Evolutionary conservation across 2,329 filamentous ascomycete species (phyloP).

Genomic region (Pseudopyricularia javanii): DNA sequence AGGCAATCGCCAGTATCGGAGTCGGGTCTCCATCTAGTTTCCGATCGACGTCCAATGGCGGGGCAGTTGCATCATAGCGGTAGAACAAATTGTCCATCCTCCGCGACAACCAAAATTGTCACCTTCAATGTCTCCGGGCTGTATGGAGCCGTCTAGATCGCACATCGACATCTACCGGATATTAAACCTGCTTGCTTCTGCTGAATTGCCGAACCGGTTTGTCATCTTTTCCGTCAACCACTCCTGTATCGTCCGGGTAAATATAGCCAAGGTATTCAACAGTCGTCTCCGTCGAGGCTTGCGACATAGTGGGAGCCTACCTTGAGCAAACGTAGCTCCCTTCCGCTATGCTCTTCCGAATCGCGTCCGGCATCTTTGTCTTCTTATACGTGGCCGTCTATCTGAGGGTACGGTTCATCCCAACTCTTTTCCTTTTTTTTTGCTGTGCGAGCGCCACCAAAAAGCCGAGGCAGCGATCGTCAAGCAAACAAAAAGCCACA

Average conservation of each 20-base stretch:
- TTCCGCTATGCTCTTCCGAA: background rate
- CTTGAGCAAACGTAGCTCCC: background rate
- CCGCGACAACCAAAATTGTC: no score
- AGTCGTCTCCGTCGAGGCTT: background rate
- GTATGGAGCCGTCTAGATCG: no score
- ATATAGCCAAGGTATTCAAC: background rate
- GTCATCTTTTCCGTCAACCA: background rate
- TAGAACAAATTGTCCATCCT: no score
- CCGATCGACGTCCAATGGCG: no score
- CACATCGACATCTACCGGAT: background rate
- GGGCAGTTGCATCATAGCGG: no score
- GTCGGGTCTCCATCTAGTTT: no score
- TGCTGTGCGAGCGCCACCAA: no score
- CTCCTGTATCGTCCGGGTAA: background rate
- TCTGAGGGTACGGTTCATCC: background rate
- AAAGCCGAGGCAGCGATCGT: background rate
- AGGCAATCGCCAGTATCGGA: no score
- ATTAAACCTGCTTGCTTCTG: background rate
- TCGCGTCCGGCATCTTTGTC: background rate
- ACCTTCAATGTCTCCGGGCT: no score
- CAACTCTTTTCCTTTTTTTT: background rate
- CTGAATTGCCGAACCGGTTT: background rate
- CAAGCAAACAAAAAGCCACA: background rate
- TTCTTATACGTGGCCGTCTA: constrained; percentile 1
- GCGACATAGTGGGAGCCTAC: background rate